Conservation (phyloP, 2,329 filamentous ascomycete genomes). For the Microdochium trichocladiopsis region DNA sequence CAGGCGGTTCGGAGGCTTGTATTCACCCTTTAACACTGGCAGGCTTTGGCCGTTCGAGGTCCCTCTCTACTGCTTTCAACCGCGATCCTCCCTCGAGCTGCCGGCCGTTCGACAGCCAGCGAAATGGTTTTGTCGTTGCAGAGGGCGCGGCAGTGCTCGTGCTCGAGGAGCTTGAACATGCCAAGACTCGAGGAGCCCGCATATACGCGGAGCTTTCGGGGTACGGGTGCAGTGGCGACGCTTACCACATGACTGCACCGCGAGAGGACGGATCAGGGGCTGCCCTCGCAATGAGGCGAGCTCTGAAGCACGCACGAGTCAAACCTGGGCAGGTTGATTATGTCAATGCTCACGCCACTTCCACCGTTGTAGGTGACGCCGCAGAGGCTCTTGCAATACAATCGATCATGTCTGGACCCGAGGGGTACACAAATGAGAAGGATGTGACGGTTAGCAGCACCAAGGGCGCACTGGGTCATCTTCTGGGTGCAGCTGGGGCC, state of each 20-base stretch:
- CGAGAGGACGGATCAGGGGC: slow-evolving; percentile 77
- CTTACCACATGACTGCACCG: slow-evolving; percentile 89
- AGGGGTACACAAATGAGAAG: slow-evolving; percentile 53
- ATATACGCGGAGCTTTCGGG: slow-evolving; percentile 88
- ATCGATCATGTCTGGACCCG: slow-evolving; percentile 64
- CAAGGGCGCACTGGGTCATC: slow-evolving; percentile 86
- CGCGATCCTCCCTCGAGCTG: slow-evolving; percentile 63
- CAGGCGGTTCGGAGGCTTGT: slow-evolving; percentile 92
- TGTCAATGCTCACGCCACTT: slow-evolving; percentile 92
- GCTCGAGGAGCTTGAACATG: slow-evolving; percentile 86
- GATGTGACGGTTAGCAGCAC: slow-evolving; percentile 84
- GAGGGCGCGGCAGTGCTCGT: slow-evolving; percentile 87
- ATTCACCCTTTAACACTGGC: slow-evolving; percentile 91
- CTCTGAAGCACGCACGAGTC: slow-evolving; percentile 65
- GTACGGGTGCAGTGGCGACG: slow-evolving; percentile 87
- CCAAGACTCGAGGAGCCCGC: slow-evolving; percentile 65
- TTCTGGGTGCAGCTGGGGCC: slow-evolving; percentile 85
- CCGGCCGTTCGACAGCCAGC: slow-evolving; percentile 75
- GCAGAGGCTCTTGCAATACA: slow-evolving; percentile 84
- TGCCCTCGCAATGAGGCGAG: slow-evolving; percentile 75
- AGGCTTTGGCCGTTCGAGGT: slow-evolving; percentile 83
- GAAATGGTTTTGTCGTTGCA: slow-evolving; percentile 84
- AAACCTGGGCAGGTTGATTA: slow-evolving; percentile 73
- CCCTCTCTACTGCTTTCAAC: slow-evolving; percentile 77
- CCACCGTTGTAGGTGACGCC: slow-evolving; percentile 75